These are phyloP conservation scores for Murraya koenigii DNA, from an alignment of 345 rosid species.

Conservation along the genomic window DNA sequence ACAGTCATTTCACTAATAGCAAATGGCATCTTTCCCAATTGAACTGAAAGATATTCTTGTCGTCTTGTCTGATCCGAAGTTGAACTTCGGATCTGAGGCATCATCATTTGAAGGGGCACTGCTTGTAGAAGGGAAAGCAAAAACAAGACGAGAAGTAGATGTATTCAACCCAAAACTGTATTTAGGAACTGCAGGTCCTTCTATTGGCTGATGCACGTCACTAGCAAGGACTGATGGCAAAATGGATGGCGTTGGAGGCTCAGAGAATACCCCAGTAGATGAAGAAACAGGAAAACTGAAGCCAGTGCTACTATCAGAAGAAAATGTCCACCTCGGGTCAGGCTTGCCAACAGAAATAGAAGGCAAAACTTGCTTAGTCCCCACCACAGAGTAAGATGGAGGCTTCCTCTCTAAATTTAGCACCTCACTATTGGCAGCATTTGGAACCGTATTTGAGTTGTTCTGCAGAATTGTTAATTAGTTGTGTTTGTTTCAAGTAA, in stretches of 20 bases:
- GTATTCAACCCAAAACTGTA: conserved; percentile 44
- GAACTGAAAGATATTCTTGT: conserved; percentile 61
- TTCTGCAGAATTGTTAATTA: conserved; percentile 36
- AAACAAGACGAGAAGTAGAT: conserved; percentile 38
- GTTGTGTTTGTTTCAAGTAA: conserved; percentile 10
- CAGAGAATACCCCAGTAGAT: conserved; percentile 47
- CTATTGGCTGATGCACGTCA: conserved; percentile 28
- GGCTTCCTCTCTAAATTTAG: conserved; percentile 40
- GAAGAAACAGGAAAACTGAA: conserved; percentile 74
- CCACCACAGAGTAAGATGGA: conserved; percentile 42
- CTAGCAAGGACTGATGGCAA: conserved; percentile 39
- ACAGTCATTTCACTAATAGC: conserved; percentile 32
- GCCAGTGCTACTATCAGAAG: conserved; percentile 49
- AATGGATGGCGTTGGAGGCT: conserved; percentile 87
- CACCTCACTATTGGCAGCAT: conserved; percentile 27
- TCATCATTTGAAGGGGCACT: conserved; percentile 31
- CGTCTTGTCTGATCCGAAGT: conserved; percentile 56
- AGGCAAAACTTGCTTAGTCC: conserved; percentile 55
- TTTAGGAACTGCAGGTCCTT: conserved; percentile 46
- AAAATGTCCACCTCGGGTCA: conserved; percentile 41
- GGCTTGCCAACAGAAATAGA: conserved; percentile 57
- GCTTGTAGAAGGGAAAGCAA: conserved; percentile 68
- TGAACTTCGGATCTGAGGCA: conserved; percentile 52
- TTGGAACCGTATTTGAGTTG: conserved; percentile 25
- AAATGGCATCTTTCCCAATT: conserved; percentile 49